Evolutionary conservation across 1,284 basidiomycete genomes (phyloP), one percentile per base, ranked within the genome.

Genomic region (Inonotus obliquus): DNA sequence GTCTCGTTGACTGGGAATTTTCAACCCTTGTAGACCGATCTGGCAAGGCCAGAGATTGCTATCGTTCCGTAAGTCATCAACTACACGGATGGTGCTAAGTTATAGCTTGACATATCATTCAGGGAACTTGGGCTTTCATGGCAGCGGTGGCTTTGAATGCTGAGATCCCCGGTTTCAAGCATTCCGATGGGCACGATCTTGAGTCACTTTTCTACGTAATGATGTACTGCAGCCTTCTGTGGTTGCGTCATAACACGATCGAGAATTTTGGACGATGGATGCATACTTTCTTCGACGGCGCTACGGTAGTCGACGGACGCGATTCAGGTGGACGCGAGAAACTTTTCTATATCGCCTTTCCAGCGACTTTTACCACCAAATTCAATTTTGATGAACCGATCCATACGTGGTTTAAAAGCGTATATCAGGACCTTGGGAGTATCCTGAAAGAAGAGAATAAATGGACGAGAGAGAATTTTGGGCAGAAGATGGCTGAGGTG

Each of bases 1-100:
- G 75, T 13, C 63, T 77, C 38, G 74, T 69, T 37, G 73, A 77
- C 57, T 76, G 74, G 75, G 72, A 76, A 29, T 41, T 74, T 5
- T 67, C 69, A 0, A 67, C 66, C 21, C 39, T 56, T 4, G 45
- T 57, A 5, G 44, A 35, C 1, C 39, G 53, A 5, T 23, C 37
- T 1, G 65, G 62, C 10, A 59, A 76, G 74, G 74, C 75, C 2
- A 76, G 75, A 5, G 74, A 72, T 74, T 68, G 69, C 21, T 77
- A 72, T 54, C 72, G 75, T 64, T 74, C 75, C 14, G 65, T 64
- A 1, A n/a, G 57, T 1, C 61, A 27, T 19, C 52, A 27, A 21
- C 32, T 10, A 19, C 25, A 19, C 9, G 13, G 1, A 11, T 2
- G 3, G 11, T 32, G 32, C 21, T 4, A 25, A 25, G n/a, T 14